Conservation (phyloP, 495 filamentous ascomycete species). For the Friedmanniomyces endolithicus region DNA sequence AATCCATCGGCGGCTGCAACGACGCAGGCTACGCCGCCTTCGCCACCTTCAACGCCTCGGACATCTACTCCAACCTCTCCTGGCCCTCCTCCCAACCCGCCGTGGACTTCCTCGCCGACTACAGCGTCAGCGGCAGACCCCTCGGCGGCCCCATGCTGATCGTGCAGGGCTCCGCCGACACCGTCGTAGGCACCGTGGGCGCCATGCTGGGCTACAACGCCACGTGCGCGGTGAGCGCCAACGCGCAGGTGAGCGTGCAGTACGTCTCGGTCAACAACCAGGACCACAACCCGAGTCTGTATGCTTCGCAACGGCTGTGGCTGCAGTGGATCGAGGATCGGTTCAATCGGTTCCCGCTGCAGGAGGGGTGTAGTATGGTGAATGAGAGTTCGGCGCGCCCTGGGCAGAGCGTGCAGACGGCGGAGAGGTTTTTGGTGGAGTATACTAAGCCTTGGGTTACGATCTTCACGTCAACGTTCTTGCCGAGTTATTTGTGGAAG, state of each 20-base stretch:
- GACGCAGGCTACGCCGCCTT: constrained; percentile 5
- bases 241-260: not conserved
- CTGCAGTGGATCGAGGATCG: constrained; percentile 20
- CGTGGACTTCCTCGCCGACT: not conserved
- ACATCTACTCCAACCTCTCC: constrained; percentile 3
- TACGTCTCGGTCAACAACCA: not conserved
- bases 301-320: constrained; percentile 10
- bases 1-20: constrained; percentile 4
- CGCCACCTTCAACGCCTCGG: not conserved
- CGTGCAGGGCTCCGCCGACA: constrained; percentile 33
- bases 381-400: too few relatives aligned
- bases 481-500: too few relatives aligned
- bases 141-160: constrained; percentile 37
- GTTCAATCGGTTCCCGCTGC: constrained; percentile 7
- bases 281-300: constrained; percentile 12
- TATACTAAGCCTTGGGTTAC: too few relatives aligned
- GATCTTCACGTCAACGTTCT: too few relatives aligned
- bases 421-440: too few relatives aligned
- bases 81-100: constrained; percentile 1
- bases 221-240: constrained; percentile 22
- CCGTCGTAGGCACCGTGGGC: constrained; percentile 19
- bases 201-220: constrained; percentile 25
- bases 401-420: too few relatives aligned
- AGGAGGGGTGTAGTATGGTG: constrained; percentile 1
- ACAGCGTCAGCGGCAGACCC: constrained; percentile 4